phyloP scores from a whole-genome alignment of 1,284 basidiomycete genomes.

The Ceratobasidium sp. region DNA sequence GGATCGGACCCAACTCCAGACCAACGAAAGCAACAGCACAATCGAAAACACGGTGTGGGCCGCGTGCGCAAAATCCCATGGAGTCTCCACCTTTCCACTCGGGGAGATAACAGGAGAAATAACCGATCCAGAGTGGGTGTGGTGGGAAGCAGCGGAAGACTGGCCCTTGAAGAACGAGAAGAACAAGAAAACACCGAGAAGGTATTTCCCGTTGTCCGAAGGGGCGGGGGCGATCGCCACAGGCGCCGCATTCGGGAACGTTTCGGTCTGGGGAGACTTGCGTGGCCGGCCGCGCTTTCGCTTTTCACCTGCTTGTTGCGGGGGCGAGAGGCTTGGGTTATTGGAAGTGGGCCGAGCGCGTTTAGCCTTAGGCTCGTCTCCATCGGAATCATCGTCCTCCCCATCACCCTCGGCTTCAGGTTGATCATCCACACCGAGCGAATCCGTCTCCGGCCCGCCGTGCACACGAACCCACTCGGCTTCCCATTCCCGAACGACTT shows the following conservation, averaged over 20 bases:
- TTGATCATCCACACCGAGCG: constrained; percentile 54
- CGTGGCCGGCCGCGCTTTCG: constrained; percentile 78
- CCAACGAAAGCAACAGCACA: constrained; percentile 36
- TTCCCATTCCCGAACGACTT: constrained; percentile 64
- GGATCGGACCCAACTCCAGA: constrained; percentile 21
- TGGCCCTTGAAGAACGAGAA: constrained; percentile 44
- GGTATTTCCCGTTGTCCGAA: constrained; percentile 38
- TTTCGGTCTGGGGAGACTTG: constrained; percentile 55
- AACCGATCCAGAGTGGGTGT: constrained; percentile 34
- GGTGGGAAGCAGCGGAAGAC: constrained; percentile 10
- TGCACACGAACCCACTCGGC: constrained; percentile 62
- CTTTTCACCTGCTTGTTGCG: constrained; percentile 53
- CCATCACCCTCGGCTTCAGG: constrained; percentile 60
- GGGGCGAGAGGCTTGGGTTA: constrained; percentile 9
- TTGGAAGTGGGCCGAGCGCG: constrained; percentile 22
- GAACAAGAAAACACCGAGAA: constrained; percentile 44
- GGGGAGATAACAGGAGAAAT: constrained; percentile 40
- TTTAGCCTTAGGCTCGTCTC: constrained; percentile 50
- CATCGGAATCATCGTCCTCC: constrained; percentile 59
- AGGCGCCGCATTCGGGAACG: constrained; percentile 44
- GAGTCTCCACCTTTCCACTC: constrained; percentile 3
- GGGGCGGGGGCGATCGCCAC: constrained; percentile 16
- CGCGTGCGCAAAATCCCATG: constrained; percentile 35
- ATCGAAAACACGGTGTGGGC: constrained; percentile 40
- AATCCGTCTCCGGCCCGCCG: constrained; percentile 73